Evolutionary conservation across 2,329 filamentous ascomycete genomes (phyloP), one percentile per base, ranked within the genome.

Genomic region (Colletotrichum spinosum): DNA sequence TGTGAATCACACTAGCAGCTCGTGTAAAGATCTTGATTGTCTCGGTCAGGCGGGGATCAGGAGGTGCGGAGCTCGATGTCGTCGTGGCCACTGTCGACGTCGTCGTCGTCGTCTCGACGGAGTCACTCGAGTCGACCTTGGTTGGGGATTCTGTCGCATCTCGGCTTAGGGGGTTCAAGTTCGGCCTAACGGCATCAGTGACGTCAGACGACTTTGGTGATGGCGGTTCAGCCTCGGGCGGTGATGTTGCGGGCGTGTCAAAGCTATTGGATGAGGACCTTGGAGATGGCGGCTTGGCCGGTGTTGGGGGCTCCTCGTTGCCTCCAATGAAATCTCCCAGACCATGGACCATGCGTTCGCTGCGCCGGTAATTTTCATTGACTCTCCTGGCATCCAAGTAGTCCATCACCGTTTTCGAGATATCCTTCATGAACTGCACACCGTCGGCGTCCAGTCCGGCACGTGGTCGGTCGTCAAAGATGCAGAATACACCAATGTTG

Each of bases 401-500:
- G 3, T 72, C 69, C 73, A 79, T 81, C 13, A 81, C 72, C 8
- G 75, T 74, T 2, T 69, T 57, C 2, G 79, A 77, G 3, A 78
- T 70, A 3, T 74, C 70, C 5, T 68, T 68, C 57, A 80, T 56
- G 12, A 71, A 70, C 0, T 70, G 71, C 0, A 76, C 69, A 34
- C 73, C 68, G 2, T 66, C 59, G 8, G 73, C 69, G 8, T 72
- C 71, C 68, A 79, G 75, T 8, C 70, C 70, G 3, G 60, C 61
- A 9, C 73, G 60, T 10, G 74, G 73, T 13, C 63, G 65, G 38
- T 70, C 65, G 49, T 72, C 73, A 12, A 75, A 70, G 2, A 81
- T 74, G 55, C 77, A 80, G 13, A 76, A 76, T 0, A 79, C 76
- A 4, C 80, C 81, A 11, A 83, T 82, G 50, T 82, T 79, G 60